Percentiles rank a stretch among this genome's conserved stretches.
Evolutionary conservation across 2,329 filamentous ascomycete genomes (phyloP).

Genomic region (Beauveria sp.): DNA sequence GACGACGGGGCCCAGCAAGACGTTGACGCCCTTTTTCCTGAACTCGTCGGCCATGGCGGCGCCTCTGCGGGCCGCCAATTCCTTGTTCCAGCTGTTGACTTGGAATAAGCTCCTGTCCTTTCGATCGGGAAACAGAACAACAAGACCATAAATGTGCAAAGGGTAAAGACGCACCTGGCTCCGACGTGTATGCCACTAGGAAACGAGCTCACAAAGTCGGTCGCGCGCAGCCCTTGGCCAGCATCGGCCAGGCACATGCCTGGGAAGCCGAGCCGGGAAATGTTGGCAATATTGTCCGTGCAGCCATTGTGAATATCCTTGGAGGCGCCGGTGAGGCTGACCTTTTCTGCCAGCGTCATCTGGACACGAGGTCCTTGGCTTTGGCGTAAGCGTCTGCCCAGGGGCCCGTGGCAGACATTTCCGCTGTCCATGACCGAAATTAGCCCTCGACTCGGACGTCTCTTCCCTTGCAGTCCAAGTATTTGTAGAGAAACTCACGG

Average conservation of each 20-base stretch:
- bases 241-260: constrained; percentile 40
- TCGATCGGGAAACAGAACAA: neutral
- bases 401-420: constrained; percentile 50
- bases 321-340: constrained; percentile 67
- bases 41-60: constrained; percentile 71
- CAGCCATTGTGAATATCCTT: constrained; percentile 41
- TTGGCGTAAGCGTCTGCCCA: constrained; percentile 63
- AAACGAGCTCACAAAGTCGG: constrained; percentile 36
- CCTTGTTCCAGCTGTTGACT: constrained; percentile 55
- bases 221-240: constrained; percentile 34
- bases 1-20: constrained; percentile 70
- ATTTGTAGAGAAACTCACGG: constrained; percentile 28
- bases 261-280: constrained; percentile 32
- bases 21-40: constrained; percentile 67
- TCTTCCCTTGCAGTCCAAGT: neutral
- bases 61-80: constrained; percentile 60
- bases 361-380: constrained; percentile 62
- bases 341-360: constrained; percentile 71
- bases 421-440: constrained; percentile 25
- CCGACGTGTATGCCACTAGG: constrained; percentile 34
- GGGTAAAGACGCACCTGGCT: constrained; percentile 23
- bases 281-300: constrained; percentile 34
- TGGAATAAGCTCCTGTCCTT: neutral
- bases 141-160: neutral
- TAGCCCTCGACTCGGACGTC: neutral